Base-by-base conservation (phyloP, 495 filamentous ascomycete genomes). In the Niebla homalea region DNA sequence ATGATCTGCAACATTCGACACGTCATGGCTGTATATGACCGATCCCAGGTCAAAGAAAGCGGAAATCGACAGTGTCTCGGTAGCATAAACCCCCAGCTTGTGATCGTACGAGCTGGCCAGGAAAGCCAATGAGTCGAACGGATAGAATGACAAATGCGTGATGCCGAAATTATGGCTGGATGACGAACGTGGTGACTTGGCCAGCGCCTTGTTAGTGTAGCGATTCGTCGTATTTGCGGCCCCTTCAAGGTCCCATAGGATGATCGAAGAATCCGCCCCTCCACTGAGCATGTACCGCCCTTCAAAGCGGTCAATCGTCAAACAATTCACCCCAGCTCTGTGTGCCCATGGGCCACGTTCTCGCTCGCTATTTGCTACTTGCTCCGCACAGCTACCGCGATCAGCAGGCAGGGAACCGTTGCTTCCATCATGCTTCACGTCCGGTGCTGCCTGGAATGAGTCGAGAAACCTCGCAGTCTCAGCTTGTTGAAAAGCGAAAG, bases 121-220 rank as follows among this genome's bases (percentile, higher is more conserved):
- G 56, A 97, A 92, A 29, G 89, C 68, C 54, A 76, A 65, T 51
- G 82, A 66, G 68, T 90, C 89, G 57, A 92, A 92, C 3, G 89
- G 87, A 58, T 92, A 94, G 66, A 93, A 93, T 2, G 76, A 85
- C 36, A 94, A 66, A 35, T 88, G 81, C 2, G 89, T 94, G 46
- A 94, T 82, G 45, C 86, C 83, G 56, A 81, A 85, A 43, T 76
- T 84, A 62, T 92, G 85, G 11, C 75, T 70, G 14, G 69, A 67
- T 16, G 69, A 66, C 7, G 66, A 37, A 36, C 66, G 71, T 50
- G 62, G 59, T n/a, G 70, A 58, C 10, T 64, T 69, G 21, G 66
- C 72, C 10, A 70, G 60, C 5, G 81, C 73, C 7, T 59, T 65
- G 55, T 78, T 78, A 3, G 67, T 70, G 58, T 76, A 60, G n/a